Conservation (phyloP, 2,329 filamentous ascomycete genomes). For the Xylariomycetidae sp. region DNA sequence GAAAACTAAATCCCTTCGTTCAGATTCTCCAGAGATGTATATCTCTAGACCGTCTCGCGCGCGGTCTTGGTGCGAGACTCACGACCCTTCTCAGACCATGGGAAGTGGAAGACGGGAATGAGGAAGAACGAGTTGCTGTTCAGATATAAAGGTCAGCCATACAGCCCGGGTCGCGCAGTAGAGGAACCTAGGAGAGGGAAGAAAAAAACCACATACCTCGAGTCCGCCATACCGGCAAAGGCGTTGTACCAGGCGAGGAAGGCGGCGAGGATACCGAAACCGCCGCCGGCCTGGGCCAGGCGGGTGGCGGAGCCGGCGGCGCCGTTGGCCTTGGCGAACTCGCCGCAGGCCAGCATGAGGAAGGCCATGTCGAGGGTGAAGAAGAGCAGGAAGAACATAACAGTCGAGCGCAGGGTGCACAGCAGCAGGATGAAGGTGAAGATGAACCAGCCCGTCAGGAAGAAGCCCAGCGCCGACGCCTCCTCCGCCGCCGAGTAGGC, state of each 20-base stretch:
- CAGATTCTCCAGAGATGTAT: too few relatives aligned
- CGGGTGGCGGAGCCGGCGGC: constrained; percentile 37
- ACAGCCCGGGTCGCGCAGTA: constrained; percentile 87
- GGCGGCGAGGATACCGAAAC: constrained; percentile 75
- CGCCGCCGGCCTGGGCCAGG: constrained; percentile 67
- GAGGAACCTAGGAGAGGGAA: constrained; percentile 73
- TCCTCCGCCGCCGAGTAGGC: constrained; percentile 41
- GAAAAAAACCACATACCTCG: constrained; percentile 68
- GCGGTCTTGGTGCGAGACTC: constrained; percentile 52
- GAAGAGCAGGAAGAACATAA: constrained; percentile 76
- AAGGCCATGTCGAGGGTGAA: constrained; percentile 73
- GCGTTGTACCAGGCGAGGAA: constrained; percentile 88
- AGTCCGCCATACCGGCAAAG: constrained; percentile 74
- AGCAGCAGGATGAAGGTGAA: constrained; percentile 72
- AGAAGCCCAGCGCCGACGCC: constrained; percentile 66
- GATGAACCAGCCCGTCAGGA: constrained; percentile 78
- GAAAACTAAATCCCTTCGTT: too few relatives aligned
- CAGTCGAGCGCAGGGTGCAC: constrained; percentile 70
- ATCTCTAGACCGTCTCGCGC: constrained; percentile 27
- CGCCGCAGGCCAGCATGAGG: constrained; percentile 63
- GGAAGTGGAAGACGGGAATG: constrained; percentile 89
- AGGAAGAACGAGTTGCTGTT: constrained; percentile 81
- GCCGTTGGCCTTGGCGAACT: constrained; percentile 52
- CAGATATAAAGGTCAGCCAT: constrained; percentile 67
- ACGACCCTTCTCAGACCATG: constrained; percentile 79